Conservation (phyloP, 169 alveolate genomes). For the Hepatocystis sp. region DNA sequence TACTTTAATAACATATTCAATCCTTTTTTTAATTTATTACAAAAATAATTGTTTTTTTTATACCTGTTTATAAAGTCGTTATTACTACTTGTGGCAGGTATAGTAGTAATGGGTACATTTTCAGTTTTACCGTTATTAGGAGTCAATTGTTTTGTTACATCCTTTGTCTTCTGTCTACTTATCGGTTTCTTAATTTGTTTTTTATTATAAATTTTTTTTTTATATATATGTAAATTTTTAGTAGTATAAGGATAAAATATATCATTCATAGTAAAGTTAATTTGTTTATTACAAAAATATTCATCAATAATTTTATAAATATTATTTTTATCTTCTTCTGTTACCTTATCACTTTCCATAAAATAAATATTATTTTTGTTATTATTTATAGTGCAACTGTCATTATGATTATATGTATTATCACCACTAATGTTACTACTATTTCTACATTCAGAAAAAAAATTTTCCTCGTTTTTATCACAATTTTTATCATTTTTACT, state of each 20-base stretch:
- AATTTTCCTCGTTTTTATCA: background rate
- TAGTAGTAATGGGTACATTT: too few relatives aligned
- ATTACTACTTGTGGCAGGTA: slow-evolving; percentile 7
- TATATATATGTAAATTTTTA: slow-evolving; percentile 8
- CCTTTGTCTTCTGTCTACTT: too few relatives aligned
- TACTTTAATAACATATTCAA: slow-evolving; percentile 23
- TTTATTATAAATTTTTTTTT: slow-evolving; percentile 33
- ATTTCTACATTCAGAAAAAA: background rate
- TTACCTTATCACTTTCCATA: background rate
- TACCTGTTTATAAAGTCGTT: slow-evolving; percentile 9
- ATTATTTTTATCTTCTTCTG: slow-evolving; percentile 29
- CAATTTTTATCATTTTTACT: too few relatives aligned
- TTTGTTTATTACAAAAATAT: slow-evolving; percentile 17
- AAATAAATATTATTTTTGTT: background rate
- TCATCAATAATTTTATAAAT: slow-evolving; percentile 23
- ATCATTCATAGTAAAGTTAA: slow-evolving; percentile 32
- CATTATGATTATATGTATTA: background rate
- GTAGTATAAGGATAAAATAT: slow-evolving; percentile 51
- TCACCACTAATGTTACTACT: background rate
- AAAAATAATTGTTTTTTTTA: slow-evolving; percentile 23
- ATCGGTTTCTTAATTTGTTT: slow-evolving; percentile 17
- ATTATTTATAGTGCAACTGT: background rate
- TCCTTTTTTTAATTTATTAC: slow-evolving; percentile 36
- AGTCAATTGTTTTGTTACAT: background rate
- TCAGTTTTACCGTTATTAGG: too few relatives aligned